Base-by-base conservation (phyloP, 768 basidiomycete genomes). In the Boletus edulis region DNA sequence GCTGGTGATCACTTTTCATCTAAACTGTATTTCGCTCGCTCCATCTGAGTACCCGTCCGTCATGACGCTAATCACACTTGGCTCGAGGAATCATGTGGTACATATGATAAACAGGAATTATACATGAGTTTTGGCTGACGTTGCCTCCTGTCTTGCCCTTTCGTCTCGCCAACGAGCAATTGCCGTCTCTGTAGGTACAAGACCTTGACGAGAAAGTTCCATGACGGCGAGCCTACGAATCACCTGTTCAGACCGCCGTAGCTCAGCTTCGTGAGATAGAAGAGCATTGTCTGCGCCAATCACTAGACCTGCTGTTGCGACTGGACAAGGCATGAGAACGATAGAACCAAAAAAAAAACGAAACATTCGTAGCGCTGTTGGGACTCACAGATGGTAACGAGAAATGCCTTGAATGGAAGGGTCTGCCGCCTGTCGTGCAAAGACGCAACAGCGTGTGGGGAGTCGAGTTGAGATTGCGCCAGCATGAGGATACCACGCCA, bases 111-210 rank as follows among this genome's bases (percentile, higher is more conserved):
- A 12, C 24, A 48, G 37, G 15, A 38, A 27, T 35, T 58, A 58
- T 53, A 42, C 41, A 42, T 37, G 50, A 45, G 27, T 41, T 34
- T 53, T 51, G 53, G 35, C 56, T 22, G 45, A 47, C 9, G 48
- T 42, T 57, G 43, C 44, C 29, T 20, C 55, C 35, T 56, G 54
- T 50, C 53, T 64, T 53, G 69, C 63, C 58, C 70, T 72, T 60
- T 77, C 74, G 52, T 75, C 80, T 66, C 81, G 86, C 92, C 92
- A 95, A 67, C 83, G 84, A 32, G 83, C 77, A 32, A 94, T 94
- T 58, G 89, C 91, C 10, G 87, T 83, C 70, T 95, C 92, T 8
- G 91, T 93, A 3, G 84, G 83, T 50, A 94, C 80, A 42, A 89
- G 74, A 24, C 92, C 92, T 56, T 82, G 81, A 38, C 83, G 78